A percentile compares a stretch with the other conserved stretches of the same genome.
phyloP scores from a whole-genome alignment of 768 basidiomycete genomes.

The Pleurotus djamor region DNA sequence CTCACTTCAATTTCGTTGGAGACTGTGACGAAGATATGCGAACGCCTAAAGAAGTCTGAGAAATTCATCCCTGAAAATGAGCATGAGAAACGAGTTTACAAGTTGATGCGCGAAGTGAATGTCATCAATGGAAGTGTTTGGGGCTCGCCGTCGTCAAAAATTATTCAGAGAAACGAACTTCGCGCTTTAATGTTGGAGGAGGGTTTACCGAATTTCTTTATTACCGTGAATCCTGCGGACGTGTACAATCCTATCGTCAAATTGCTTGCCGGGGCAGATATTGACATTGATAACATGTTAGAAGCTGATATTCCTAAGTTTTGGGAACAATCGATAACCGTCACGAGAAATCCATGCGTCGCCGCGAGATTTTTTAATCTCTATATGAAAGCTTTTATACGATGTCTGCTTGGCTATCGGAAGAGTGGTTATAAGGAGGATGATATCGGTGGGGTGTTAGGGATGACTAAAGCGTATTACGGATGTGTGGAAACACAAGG shows the following conservation, averaged over 20 bases:
- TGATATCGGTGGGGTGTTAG: constrained; percentile 23
- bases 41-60: constrained; percentile 16
- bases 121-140: constrained; percentile 17
- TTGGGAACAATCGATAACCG: constrained; percentile 25
- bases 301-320: constrained; percentile 22
- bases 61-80: constrained; percentile 8
- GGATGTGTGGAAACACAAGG: constrained; percentile 40
- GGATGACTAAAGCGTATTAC: constrained; percentile 29
- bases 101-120: constrained; percentile 18
- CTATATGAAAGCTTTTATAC: constrained; percentile 33
- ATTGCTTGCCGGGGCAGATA: constrained; percentile 31
- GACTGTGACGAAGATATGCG: constrained; percentile 18
- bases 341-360: constrained; percentile 37
- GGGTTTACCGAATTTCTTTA: constrained; percentile 37
- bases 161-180: constrained; percentile 34
- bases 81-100: constrained; percentile 25
- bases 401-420: constrained; percentile 20
- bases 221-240: constrained; percentile 45
- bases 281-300: constrained; percentile 28
- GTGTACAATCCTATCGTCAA: constrained; percentile 38
- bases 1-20: constrained; percentile 21
- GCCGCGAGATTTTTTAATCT: constrained; percentile 41
- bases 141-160: constrained; percentile 25
- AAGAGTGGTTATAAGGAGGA: background rate
- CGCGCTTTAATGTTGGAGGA: constrained; percentile 24